Conservation (phyloP, 441 rosid species). For the Metrosideros polymorpha region DNA sequence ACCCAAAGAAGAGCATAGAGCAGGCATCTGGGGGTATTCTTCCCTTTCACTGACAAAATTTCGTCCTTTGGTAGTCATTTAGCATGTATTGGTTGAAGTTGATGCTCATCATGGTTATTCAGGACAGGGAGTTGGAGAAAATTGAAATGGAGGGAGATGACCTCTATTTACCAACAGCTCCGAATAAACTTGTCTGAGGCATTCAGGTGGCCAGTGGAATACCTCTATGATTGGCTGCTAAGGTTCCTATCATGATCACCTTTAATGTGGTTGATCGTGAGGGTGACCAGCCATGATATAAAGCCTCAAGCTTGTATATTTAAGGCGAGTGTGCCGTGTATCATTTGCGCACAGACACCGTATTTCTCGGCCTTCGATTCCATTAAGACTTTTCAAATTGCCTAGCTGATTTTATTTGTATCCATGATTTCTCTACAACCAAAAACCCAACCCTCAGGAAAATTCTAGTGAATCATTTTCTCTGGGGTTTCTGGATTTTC, state of each 20-base stretch:
- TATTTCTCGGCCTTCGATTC: too few species aligned
- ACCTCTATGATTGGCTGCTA: constrained; percentile 96
- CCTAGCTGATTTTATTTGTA: too few species aligned
- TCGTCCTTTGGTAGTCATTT: neutral
- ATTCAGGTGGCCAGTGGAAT: constrained; percentile 92
- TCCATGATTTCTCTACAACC: too few species aligned
- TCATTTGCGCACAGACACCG: too few species aligned
- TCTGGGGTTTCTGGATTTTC: too few species aligned
- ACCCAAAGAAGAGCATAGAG: constrained; percentile 91
- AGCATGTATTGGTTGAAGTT: constrained; percentile 5
- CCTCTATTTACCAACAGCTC: constrained; percentile 92
- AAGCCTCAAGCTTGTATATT: constrained; percentile 96
- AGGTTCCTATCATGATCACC: constrained; percentile 95
- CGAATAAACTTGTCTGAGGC: constrained; percentile 81
- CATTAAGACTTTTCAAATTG: too few species aligned
- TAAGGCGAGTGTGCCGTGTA: too few species aligned
- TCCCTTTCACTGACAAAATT: neutral
- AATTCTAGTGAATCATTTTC: too few species aligned
- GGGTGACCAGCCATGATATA: constrained; percentile 48
- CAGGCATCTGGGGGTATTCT: constrained; percentile 75
- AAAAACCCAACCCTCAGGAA: too few species aligned
- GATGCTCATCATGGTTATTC: constrained; percentile 27
- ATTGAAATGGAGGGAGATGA: constrained; percentile 86
- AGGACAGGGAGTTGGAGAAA: constrained; percentile 83
- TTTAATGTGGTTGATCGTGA: constrained; percentile 86